These are phyloP conservation scores for Aspergillus luchuensis DNA, from an alignment of 2,329 filamentous ascomycete genomes.

Conservation along the genomic window DNA sequence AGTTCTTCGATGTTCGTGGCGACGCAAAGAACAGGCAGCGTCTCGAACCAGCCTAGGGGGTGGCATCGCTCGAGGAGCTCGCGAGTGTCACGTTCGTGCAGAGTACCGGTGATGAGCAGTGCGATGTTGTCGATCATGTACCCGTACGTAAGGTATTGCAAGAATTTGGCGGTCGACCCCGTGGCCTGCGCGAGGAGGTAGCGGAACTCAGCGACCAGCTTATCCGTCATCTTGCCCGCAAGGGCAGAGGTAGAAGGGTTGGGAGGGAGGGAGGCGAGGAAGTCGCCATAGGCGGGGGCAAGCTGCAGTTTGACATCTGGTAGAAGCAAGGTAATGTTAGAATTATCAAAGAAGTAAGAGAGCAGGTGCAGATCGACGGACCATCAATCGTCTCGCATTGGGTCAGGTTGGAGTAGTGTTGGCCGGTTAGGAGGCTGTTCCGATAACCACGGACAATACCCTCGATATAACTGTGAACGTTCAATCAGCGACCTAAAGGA, in stretches of 20 bases:
- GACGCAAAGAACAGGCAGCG: conserved; percentile 95
- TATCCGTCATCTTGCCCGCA: conserved; percentile 93
- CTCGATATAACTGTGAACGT: conserved; percentile 76
- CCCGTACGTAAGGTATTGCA: conserved; percentile 97
- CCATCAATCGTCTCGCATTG: conserved; percentile 98
- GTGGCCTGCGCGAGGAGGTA: conserved; percentile 94
- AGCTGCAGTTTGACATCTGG: conserved; percentile 97
- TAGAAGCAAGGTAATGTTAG: background rate
- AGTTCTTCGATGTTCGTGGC: conserved; percentile 98
- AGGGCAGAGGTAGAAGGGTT: conserved; percentile 96
- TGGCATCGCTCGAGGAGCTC: conserved; percentile 96
- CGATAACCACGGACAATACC: conserved; percentile 96
- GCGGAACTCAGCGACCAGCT: conserved; percentile 95
- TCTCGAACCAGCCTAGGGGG: conserved; percentile 97
- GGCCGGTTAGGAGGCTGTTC: conserved; percentile 83
- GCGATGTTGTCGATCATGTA: conserved; percentile 99
- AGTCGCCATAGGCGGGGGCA: conserved; percentile 94
- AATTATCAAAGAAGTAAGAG: conserved; percentile 4
- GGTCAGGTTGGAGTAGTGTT: conserved; percentile 92
- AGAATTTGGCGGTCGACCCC: conserved; percentile 88
- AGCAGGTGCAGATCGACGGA: conserved; percentile 47
- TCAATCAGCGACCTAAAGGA: conserved; percentile 21
- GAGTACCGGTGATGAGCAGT: conserved; percentile 92
- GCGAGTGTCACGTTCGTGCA: conserved; percentile 95
- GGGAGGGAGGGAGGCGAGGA: conserved; percentile 87